A percentile compares a stretch with the other conserved stretches of the same genome.
These are phyloP conservation scores for Zygosaccharomyces pseudorouxii DNA, from an alignment of 805 yeast species.

Conservation along the genomic window DNA sequence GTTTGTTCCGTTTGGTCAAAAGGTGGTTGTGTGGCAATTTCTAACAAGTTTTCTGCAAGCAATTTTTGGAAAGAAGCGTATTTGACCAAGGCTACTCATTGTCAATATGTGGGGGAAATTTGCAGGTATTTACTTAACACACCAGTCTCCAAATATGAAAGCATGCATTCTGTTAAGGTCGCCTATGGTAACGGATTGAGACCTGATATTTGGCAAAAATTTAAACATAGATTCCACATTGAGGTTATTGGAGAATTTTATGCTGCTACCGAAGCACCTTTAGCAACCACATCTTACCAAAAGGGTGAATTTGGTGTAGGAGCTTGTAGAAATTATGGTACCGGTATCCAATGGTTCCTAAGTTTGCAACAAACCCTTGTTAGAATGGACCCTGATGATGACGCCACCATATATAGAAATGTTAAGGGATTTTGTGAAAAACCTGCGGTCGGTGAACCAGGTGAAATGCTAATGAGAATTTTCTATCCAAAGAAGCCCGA, in stretches of 20 bases:
- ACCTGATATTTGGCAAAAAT: conserved; percentile 79
- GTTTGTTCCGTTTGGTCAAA: conserved; percentile 59
- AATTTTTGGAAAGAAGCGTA: conserved; percentile 88
- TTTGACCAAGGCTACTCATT: conserved; percentile 64
- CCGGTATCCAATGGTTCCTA: conserved; percentile 47
- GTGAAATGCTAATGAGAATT: conserved; percentile 80
- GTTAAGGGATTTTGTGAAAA: conserved; percentile 57
- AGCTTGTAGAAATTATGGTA: conserved; percentile 79
- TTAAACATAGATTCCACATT: conserved; percentile 72
- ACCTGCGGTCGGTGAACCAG: conserved; percentile 64
- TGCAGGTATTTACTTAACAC: conserved; percentile 77
- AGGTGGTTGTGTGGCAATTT: conserved; percentile 75
- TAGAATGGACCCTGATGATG: conserved; percentile 77
- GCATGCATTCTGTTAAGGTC: conserved; percentile 51
- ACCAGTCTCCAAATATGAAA: conserved; percentile 61
- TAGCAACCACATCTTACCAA: conserved; percentile 79
- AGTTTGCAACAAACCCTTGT: conserved; percentile 56
- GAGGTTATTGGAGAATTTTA: conserved; percentile 82
- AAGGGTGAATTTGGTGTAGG: conserved; percentile 77
- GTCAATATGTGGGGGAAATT: conserved; percentile 93
- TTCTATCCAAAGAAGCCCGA: conserved; percentile 59
- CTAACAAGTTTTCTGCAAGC: conserved; percentile 76
- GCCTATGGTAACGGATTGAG: conserved; percentile 93
- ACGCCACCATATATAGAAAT: conserved; percentile 64
- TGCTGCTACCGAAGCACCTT: conserved; percentile 90